phyloP scores from a whole-genome alignment of 2,329 filamentous ascomycete genomes.

The Cytospora leucostoma region DNA sequence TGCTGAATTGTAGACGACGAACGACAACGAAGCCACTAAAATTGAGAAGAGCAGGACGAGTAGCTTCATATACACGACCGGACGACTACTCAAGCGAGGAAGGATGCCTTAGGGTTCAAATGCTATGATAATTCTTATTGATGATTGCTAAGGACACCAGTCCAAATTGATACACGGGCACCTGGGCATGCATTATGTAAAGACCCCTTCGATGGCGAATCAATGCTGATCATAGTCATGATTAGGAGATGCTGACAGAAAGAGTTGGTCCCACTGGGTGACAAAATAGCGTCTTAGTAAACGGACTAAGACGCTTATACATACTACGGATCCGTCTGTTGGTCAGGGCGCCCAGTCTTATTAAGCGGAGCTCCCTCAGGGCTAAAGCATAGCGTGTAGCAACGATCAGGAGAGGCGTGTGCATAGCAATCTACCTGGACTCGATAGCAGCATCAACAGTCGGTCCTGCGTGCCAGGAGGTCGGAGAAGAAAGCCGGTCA shows the following conservation, averaged over 20 bases:
- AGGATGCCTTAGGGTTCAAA: conserved; percentile 15
- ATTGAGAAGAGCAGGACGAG: conserved; percentile 32
- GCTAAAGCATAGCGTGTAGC: too few relatives aligned
- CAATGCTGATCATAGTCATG: conserved; percentile 15
- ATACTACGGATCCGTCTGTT: too few relatives aligned
- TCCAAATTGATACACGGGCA: background rate
- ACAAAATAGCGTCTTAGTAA: too few relatives aligned
- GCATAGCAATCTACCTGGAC: too few relatives aligned
- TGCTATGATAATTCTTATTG: conserved; percentile 23
- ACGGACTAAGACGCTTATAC: too few relatives aligned
- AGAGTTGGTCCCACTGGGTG: background rate
- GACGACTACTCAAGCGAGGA: background rate
- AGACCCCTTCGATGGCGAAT: background rate
- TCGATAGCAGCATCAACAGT: too few relatives aligned
- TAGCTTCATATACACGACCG: conserved; percentile 38
- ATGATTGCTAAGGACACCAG: conserved; percentile 22
- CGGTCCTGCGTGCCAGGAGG: too few relatives aligned
- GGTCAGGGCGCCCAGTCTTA: too few relatives aligned
- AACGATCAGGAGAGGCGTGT: too few relatives aligned
- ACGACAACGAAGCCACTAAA: conserved; percentile 35
- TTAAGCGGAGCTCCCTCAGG: too few relatives aligned
- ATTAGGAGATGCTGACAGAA: conserved; percentile 27
- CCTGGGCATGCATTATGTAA: background rate
- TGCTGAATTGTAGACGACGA: conserved; percentile 34
- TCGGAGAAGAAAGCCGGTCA: too few relatives aligned